Percentiles rank a stretch among this genome's conserved stretches.
These are phyloP conservation scores for Heritiera littoralis DNA, from an alignment of 345 rosid species.

Conservation along the genomic window DNA sequence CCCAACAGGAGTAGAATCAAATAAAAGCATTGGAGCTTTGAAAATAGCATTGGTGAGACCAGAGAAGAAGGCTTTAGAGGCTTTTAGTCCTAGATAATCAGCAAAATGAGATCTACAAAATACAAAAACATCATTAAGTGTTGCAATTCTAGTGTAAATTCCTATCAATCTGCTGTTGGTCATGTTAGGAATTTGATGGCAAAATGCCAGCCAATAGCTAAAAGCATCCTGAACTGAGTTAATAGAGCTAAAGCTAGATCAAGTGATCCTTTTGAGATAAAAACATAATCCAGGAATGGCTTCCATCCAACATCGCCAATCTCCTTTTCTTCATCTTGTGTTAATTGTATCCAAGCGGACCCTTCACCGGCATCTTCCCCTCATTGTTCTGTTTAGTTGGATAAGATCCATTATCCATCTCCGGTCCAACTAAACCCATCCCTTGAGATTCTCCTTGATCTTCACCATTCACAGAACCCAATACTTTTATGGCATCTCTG, in stretches of 20 bases:
- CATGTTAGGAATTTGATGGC: conserved; percentile 56
- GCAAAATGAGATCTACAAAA: conserved; percentile 41
- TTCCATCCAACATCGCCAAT: conserved; percentile 62
- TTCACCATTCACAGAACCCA: conserved; percentile 39
- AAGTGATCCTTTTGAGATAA: conserved; percentile 47
- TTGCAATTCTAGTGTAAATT: conserved; percentile 58
- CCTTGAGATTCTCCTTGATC: conserved; percentile 23
- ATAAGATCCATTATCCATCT: conserved; percentile 23
- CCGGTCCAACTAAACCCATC: conserved; percentile 14
- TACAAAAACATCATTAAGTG: conserved; percentile 50
- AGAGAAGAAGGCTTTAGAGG: conserved; percentile 70
- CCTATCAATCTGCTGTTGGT: conserved; percentile 47
- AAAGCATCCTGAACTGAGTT: conserved; percentile 57
- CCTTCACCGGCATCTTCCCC: conserved; percentile 34
- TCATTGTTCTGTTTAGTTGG: conserved; percentile 30
- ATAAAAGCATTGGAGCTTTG: conserved; percentile 77
- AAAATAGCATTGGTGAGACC: conserved; percentile 61
- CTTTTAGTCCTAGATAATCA: conserved; percentile 64
- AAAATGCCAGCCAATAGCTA: conserved; percentile 71
- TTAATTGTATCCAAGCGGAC: conserved; percentile 50
- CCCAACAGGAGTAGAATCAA: conserved; percentile 77
- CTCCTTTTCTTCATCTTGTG: conserved; percentile 67
- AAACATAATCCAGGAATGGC: conserved; percentile 62
- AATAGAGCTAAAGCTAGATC: conserved; percentile 34
- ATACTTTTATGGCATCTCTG: conserved; percentile 48